Evolutionary conservation across 805 yeast species (phyloP).

Genomic region (Pichia phayaonensis): DNA sequence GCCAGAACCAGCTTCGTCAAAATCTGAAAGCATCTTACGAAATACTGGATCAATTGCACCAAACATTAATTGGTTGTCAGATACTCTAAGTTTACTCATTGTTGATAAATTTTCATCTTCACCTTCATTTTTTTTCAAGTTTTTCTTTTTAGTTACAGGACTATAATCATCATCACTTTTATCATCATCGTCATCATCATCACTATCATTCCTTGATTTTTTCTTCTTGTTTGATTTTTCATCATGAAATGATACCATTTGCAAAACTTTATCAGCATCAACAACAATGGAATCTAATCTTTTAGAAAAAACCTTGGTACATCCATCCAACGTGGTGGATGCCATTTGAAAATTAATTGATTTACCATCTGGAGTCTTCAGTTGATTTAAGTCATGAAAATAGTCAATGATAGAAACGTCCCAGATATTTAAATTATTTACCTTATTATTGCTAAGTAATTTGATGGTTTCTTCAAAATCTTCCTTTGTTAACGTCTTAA

Average conservation of each 20-base stretch:
- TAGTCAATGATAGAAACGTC: constrained; percentile 43
- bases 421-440: constrained; percentile 44
- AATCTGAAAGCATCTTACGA: constrained; percentile 66
- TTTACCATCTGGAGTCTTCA: constrained; percentile 33
- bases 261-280: constrained; percentile 33
- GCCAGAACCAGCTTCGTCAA: constrained; percentile 80
- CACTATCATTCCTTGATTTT: neutral
- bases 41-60: constrained; percentile 58
- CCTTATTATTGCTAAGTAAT: constrained; percentile 32
- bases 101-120: neutral
- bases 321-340: constrained; percentile 46
- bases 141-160: constrained; percentile 14
- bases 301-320: constrained; percentile 42
- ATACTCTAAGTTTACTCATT: neutral
- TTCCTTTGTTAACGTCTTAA: constrained; percentile 1
- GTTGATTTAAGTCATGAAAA: constrained; percentile 41
- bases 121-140: constrained; percentile 29
- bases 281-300: constrained; percentile 36
- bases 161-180: constrained; percentile 17
- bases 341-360: constrained; percentile 39
- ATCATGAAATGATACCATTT: constrained; percentile 49
- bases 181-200: constrained; percentile 9
- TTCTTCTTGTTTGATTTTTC: constrained; percentile 13
- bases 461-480: constrained; percentile 22
- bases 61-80: constrained; percentile 3